phyloP scores from a whole-genome alignment of 345 rosid genomes.

The Garcia nutans region DNA sequence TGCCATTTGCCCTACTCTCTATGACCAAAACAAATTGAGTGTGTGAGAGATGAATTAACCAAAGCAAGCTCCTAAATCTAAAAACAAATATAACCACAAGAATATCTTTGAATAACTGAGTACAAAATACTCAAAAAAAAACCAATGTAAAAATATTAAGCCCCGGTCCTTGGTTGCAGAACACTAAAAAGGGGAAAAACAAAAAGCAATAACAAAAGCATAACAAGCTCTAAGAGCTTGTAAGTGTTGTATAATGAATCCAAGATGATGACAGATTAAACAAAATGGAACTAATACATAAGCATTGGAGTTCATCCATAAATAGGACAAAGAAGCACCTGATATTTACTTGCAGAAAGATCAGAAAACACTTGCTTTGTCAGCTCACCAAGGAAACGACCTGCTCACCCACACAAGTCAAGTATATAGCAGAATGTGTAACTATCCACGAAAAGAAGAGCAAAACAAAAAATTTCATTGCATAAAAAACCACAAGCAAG shows the following conservation, averaged over 20 bases:
- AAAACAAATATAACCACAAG: background rate
- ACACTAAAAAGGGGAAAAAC: background rate
- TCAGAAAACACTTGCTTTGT: slow-evolving; percentile 91
- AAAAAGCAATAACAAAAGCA: background rate
- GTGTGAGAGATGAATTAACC: background rate
- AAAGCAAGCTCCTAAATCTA: background rate
- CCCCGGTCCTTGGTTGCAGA: background rate
- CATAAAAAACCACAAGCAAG: background rate
- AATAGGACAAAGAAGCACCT: slow-evolving; percentile 44
- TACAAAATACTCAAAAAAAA: background rate
- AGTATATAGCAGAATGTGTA: background rate
- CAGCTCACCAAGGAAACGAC: slow-evolving; percentile 94
- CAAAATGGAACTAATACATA: background rate
- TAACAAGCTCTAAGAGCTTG: background rate
- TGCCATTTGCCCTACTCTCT: background rate
- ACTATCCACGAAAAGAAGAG: background rate
- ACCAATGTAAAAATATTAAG: background rate
- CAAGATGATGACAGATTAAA: background rate
- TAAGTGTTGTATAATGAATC: background rate
- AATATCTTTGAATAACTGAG: background rate
- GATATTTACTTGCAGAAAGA: slow-evolving; percentile 95
- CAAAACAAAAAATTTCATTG: background rate
- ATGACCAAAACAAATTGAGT: background rate
- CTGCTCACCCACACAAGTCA: slow-evolving; percentile 36
- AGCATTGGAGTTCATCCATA: background rate